Base-by-base conservation (phyloP, 345 rosid genomes). In the Durio zibethinus region DNA sequence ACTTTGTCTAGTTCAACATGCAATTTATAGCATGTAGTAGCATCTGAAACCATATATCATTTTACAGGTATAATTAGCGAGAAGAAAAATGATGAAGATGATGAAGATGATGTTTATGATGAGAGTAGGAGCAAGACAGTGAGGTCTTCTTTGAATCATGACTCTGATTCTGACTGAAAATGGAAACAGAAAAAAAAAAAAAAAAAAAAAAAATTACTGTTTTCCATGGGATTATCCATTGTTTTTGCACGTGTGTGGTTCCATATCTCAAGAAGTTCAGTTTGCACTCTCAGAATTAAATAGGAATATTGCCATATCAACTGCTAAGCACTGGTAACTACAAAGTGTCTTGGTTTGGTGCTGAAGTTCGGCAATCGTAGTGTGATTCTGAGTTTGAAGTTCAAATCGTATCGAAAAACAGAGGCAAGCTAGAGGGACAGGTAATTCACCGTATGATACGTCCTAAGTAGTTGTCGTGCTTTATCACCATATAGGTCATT, bases 151-250 rank as follows among this genome's bases (percentile, higher is more conserved):
- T 68, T 78, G 76, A 74, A 83, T 74, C 76, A 76, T 1, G 94
- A 82, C 82, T 90, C 97, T 20, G 98, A 92, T 83, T 95, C 98
- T 10, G 98, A 95, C 81, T 95, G 84, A 94, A 80, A 71, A 29
- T 27, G 52, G 15, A 47, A 52, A 53, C 43, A 64, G 62, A 53
- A 4, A 18, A 5, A 40, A 47, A 52, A 69, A 68, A 53, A 1
- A 20, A 10, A 38, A 47, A 23, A 52, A 48, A 75, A 53, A 48
- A 29, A 38, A 48, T 5, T 70, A 67, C 65, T 20, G 31, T 72
- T 33, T 64, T 53, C 43, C 53, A 12, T 61, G 25, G 47, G 66
- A 57, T 15, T 62, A 33, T 31, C 21, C 4, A 15, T 62, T 31
- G n/a, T 12, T 14, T 16, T 29, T 62, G 0, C 4, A 7, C 2